phyloP scores from a whole-genome alignment of 78 protist species.

The Dictyostelium firmibasis region DNA sequence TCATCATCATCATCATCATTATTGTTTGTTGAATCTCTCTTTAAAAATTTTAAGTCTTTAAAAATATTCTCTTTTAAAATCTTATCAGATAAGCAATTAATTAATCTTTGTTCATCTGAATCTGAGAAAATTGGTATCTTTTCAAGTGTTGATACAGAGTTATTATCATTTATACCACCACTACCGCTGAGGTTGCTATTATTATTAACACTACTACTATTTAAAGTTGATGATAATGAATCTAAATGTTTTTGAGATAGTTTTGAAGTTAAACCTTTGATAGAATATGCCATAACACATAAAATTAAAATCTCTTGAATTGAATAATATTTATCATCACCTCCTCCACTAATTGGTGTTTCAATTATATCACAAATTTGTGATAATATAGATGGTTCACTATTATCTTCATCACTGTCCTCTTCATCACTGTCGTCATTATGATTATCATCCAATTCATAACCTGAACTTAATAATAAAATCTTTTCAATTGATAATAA shows the following conservation, averaged over 20 bases:
- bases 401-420: not conserved
- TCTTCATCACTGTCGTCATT: constrained; percentile 9
- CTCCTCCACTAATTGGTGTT: not conserved
- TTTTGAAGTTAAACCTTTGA: constrained; percentile 24
- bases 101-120: not conserved
- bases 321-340: not conserved
- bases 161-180: not conserved
- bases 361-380: constrained; percentile 43
- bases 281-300: constrained; percentile 42
- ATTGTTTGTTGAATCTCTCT: not conserved
- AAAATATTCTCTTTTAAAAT: not conserved
- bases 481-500: constrained; percentile 61
- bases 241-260: not conserved
- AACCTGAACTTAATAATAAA: constrained; percentile 19
- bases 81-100: not conserved
- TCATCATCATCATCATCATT: too few species aligned
- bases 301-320: constrained; percentile 4
- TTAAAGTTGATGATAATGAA: not conserved
- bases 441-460: not conserved
- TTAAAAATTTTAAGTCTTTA: not conserved
- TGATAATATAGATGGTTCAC: not conserved
- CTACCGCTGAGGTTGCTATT: not conserved
- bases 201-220: not conserved
- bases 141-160: not conserved
- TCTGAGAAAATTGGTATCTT: not conserved